Base-by-base conservation (phyloP, 2,329 filamentous ascomycete species). In the Endothia cerciana region DNA sequence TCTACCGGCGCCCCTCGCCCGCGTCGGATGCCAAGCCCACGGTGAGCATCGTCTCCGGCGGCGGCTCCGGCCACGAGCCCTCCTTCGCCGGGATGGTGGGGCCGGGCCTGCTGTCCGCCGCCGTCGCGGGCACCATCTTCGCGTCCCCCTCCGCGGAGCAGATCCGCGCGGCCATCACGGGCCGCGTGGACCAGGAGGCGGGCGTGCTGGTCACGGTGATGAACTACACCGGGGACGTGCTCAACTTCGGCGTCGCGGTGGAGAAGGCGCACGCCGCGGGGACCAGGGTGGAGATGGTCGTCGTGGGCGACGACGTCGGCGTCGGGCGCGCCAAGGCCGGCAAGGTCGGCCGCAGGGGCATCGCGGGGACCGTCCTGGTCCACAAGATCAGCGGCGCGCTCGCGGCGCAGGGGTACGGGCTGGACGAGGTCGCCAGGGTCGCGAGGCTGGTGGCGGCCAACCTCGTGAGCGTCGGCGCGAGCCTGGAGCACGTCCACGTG, bases 191-290 rank as follows among this genome's bases (percentile, higher is more conserved):
- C 68, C 64, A 65, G 11, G 51, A 51, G 11, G 63, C 87, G 68
- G 94, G 94, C 30, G 91, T 97, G 1, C 77, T 97, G 49, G 91
- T 97, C n/a, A 89, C 94, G 6, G 91, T 97, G 38, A 97, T 97
- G 92, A 97, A 97, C 77, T 97, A 97, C 78, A 97, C 93, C 1
- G 91, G 91, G 45, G 91, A 94, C 76, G 87, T 97, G 63, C 84
- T 97, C 71, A 96, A 97, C 79, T 97, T 97, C 75, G 94, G 93
- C 64, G 90, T 97, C 85, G 94, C 90, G 0, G 92, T 95, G 10
- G 94, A 97, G 78, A 97, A 97, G 81, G 93, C 93, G 19, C 89
- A 91, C 66, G 93, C 93, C 1, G 87, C 88, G 0, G 94, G 93
- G 0, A 78, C 93, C 30, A 80, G 88, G 22, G 91, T 92, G 0